Percentiles rank a stretch among this genome's conserved stretches.
Conservation (phyloP, 257 asterid genomes). For the Striga asiatica region DNA sequence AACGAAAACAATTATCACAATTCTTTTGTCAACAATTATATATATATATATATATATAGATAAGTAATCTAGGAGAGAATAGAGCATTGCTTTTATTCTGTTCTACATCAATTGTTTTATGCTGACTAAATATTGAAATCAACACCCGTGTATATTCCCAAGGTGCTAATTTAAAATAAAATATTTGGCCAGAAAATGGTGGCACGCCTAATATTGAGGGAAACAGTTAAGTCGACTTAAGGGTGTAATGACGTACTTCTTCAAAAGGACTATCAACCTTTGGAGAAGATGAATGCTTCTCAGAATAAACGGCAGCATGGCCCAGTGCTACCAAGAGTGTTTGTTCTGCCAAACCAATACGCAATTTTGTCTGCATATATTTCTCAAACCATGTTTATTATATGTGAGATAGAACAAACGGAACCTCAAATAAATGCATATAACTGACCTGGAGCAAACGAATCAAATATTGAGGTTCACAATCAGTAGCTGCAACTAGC, state of each 20-base stretch:
- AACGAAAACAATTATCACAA: too few relatives aligned
- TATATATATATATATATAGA: too few relatives aligned
- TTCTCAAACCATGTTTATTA: conserved; percentile 25
- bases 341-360: conserved; percentile 87
- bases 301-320: conserved; percentile 67
- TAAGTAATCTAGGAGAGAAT: too few relatives aligned
- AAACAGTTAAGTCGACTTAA: background rate
- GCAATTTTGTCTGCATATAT: conserved; percentile 68
- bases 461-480: conserved; percentile 92
- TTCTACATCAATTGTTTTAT: background rate
- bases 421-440: conserved; percentile 3
- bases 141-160: background rate
- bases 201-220: background rate
- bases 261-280: conserved; percentile 58
- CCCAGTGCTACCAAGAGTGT: conserved; percentile 84
- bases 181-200: background rate
- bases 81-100: background rate
- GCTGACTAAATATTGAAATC: background rate
- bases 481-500: conserved; percentile 90
- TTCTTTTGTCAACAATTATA: too few relatives aligned
- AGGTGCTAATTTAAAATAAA: background rate
- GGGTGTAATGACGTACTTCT: conserved; percentile 33
- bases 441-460: conserved; percentile 82
- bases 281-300: conserved; percentile 51
- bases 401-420: conserved; percentile 12